phyloP scores from a whole-genome alignment of 495 filamentous ascomycete species.

The Echria macrotheca region DNA sequence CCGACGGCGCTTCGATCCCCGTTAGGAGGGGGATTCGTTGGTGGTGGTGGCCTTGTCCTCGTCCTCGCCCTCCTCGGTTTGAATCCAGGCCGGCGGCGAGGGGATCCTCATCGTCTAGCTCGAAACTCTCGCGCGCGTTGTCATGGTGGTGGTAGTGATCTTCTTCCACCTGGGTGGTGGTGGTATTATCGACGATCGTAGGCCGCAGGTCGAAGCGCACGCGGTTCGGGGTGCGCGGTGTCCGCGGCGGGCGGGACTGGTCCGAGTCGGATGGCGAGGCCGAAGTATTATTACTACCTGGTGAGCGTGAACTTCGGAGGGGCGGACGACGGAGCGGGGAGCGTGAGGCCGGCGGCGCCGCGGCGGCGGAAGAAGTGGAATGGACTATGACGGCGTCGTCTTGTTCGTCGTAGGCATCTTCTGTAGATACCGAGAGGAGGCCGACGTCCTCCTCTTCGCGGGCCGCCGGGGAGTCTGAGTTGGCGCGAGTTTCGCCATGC shows the following conservation, averaged over 20 bases:
- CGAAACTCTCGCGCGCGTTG: conserved; percentile 37
- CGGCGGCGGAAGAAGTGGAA: conserved; percentile 6
- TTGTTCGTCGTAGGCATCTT: conserved; percentile 11
- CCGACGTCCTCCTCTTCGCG: conserved; percentile 39
- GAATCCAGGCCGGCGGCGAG: background rate
- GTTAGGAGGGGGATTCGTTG: conserved; percentile 68
- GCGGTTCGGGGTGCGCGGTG: conserved; percentile 74
- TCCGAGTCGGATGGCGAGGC: too few relatives aligned
- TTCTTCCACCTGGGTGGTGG: conserved; percentile 5
- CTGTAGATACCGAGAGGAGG: conserved; percentile 35
- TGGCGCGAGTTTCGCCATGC: conserved; percentile 21
- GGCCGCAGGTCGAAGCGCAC: conserved; percentile 80
- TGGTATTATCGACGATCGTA: conserved; percentile 36
- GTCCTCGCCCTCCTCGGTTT: conserved; percentile 30
- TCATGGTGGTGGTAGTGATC: conserved; percentile 38
- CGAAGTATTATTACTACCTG: too few relatives aligned
- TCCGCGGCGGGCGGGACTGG: conserved; percentile 37
- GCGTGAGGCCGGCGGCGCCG: too few relatives aligned
- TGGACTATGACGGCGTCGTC: conserved; percentile 35
- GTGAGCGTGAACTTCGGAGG: too few relatives aligned
- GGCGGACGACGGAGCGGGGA: conserved; percentile 13
- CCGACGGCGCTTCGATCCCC: conserved; percentile 78
- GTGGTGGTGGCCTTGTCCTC: background rate
- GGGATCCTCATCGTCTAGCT: conserved; percentile 28
- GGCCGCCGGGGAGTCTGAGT: background rate